Evolutionary conservation across 768 basidiomycete species (phyloP), one percentile per base, ranked within the genome.

Genomic region (Daedalea quercina): DNA sequence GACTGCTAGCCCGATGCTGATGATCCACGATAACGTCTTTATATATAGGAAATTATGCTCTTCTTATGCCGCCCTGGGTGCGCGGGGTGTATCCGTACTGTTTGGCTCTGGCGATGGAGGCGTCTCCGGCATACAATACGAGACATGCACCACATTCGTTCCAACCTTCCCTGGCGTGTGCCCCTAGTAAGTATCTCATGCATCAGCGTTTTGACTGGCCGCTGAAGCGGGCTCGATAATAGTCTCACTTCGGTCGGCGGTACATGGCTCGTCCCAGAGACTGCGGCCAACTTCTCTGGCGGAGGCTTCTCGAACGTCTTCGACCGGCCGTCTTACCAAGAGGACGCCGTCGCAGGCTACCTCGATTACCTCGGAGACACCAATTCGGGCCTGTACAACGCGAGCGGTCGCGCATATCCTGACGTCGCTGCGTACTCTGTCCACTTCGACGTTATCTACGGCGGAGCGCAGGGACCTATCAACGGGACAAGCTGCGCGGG

Each of bases 301-400:
- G 86, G 87, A 41, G 86, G 86, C 2, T 89, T 87, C 70, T 86
- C 84, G 60, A 73, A 84, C 57, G 52, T 81, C 78, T 84, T 79
- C 62, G 0, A 54, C 23, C 73, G 73, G 23, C 84, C 84, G 3
- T 3, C 34, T 0, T 86, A 82, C 60, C 85, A 87, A 58, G 48
- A 75, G 1, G 15, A 34, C 3, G 75, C 67, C 13, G 79, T 85
- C 2, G 28, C 54, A 0, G 52, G 56, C 2, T 87, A 73, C 64
- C 68, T 87, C 31, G 44, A 64, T 12, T 63, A 56, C 1, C 71
- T 82, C 45, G 71, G 79, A 35, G 68, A 82, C 13, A 84, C 72
- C 60, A 84, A 85, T 45, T 12, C 45, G 8, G 56, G 59, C 47
- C 20, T 46, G 26, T 73, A 67, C 57, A 65, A 62, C 53, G 45